Conservation (phyloP, 1,284 basidiomycete genomes). For the Cystobasidium pallidum region DNA sequence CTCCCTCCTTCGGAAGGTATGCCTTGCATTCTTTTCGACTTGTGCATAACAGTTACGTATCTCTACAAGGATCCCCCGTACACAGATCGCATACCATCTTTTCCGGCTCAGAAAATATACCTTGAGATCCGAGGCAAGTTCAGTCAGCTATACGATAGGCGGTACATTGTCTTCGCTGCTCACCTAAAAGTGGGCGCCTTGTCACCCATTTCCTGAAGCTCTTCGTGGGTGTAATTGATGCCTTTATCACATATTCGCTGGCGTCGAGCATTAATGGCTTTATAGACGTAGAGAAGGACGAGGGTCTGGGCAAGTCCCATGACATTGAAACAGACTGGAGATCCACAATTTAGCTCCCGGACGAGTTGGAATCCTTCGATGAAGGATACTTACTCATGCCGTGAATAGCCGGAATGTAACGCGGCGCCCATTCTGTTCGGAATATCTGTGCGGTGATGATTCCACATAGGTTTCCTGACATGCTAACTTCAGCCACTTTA, state of each 20-base stretch:
- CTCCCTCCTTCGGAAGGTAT: no score
- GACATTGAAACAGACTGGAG: conserved; percentile 17
- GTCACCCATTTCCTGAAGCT: conserved; percentile 16
- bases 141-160: no score
- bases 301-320: conserved; percentile 1
- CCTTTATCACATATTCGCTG: conserved; percentile 5
- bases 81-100: no score
- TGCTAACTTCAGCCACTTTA: background rate
- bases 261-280: conserved; percentile 1
- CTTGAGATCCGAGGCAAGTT: background rate
- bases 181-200: conserved; percentile 23
- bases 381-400: conserved; percentile 1
- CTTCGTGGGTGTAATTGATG: conserved; percentile 11
- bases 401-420: conserved; percentile 22
- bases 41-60: no score
- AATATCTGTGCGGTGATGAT: conserved; percentile 23
- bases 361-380: background rate
- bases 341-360: background rate
- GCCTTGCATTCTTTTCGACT: no score
- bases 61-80: no score
- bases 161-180: background rate
- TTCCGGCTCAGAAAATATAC: background rate
- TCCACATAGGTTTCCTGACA: conserved; percentile 14
- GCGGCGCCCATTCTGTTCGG: conserved; percentile 16
- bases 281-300: conserved; percentile 11